Base-by-base conservation (phyloP, 164 flowering plant species). In the Brasenia schreberi region DNA sequence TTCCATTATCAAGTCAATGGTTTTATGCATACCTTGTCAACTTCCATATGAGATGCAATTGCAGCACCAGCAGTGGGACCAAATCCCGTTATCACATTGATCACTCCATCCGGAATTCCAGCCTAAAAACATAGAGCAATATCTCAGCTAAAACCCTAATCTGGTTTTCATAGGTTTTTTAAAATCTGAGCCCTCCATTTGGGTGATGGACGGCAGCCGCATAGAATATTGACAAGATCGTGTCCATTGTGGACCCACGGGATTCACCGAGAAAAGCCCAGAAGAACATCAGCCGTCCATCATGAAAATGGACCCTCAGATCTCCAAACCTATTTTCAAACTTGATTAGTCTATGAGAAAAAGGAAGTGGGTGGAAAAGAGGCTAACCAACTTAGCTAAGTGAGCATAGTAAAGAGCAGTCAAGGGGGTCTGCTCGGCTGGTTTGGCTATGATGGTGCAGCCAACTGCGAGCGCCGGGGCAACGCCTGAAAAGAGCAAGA, bases 41-140 rank as follows among this genome's bases (percentile, higher is more conserved):
- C 74, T 74, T 90, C 95, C 96, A 90, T 92, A 65, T 92, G 98
- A 58, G 90, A 84, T 68, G 77, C 61, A 27, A 92, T 65, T 39
- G 96, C 91, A 60, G 96, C 90, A 42, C 98, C 98, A n/a, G 91
- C 93, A 0, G 86, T 84, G 1, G 77, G 68, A 12, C 98, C 96
- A 70, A 67, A 85, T 6, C 98, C 98, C 19, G 78, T 74, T 16
- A 92, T 80, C 2, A 92, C 86, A 76, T 92, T 90, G 58, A 92
- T 53, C 66, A 92, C 96, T 65, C 98, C 98, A 70, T 89, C 91
- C 5, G 98, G 98, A 5, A 89, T 61, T 16, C 98, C 98, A 39
- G 98, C 98, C 98, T 92, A 67, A 45, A 33, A 66, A 23, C 59
- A 3, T 18, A 45, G 59, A 7, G 17, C 12, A 56, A 56, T 56